phyloP scores from a whole-genome alignment of 768 basidiomycete genomes.

The Floccularia luteovirens region DNA sequence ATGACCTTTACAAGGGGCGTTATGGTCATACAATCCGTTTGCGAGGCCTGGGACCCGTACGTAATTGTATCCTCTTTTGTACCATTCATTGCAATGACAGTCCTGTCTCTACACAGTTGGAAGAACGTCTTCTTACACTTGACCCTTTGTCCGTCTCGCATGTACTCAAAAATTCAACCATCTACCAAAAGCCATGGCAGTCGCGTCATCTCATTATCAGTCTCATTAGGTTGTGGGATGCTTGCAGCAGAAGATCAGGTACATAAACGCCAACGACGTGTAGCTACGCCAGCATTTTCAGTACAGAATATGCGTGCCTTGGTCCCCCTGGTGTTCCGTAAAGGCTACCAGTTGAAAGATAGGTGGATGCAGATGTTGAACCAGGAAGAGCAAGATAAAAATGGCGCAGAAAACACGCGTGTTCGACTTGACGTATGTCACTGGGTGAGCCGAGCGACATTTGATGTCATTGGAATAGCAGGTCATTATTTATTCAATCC shows the following conservation, averaged over 20 bases:
- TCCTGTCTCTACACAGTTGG: conserved; percentile 42
- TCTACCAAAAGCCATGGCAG: conserved; percentile 82
- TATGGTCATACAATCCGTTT: conserved; percentile 70
- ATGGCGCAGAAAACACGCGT: conserved; percentile 12
- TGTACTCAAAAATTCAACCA: conserved; percentile 60
- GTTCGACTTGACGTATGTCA: conserved; percentile 53
- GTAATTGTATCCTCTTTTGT: no score
- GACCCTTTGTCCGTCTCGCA: conserved; percentile 73
- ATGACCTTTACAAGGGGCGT: conserved; percentile 43
- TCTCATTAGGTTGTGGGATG: conserved; percentile 80
- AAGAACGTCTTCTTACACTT: conserved; percentile 70
- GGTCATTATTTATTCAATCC: conserved; percentile 30
- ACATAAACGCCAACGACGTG: conserved; percentile 76
- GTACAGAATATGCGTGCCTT: conserved; percentile 69
- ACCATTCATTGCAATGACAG: neutral
- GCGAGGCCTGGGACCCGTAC: conserved; percentile 59
- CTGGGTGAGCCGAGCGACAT: conserved; percentile 79
- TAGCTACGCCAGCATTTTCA: conserved; percentile 74
- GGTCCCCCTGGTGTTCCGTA: conserved; percentile 64
- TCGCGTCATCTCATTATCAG: conserved; percentile 67
- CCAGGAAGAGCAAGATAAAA: conserved; percentile 13
- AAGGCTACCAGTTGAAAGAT: conserved; percentile 53
- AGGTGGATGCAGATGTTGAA: conserved; percentile 48
- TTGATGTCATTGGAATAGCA: conserved; percentile 89
- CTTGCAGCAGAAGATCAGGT: conserved; percentile 70